These are phyloP conservation scores for Coemansia sp. DNA, from an alignment of 192 early-diverging fungal genomes.

Conservation along the genomic window DNA sequence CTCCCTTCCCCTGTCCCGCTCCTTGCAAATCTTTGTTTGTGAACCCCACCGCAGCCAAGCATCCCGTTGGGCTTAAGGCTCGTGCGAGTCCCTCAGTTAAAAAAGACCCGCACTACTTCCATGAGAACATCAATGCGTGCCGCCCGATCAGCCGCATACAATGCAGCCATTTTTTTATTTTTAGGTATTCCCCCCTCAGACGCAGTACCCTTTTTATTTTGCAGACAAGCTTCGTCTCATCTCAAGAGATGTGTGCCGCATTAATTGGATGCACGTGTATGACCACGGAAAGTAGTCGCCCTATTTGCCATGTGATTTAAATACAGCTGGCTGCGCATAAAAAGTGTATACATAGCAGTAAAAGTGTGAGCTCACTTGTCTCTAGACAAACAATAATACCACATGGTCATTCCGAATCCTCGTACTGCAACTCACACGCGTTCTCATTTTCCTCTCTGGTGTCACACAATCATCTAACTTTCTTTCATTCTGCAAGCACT, in stretches of 20 bases:
- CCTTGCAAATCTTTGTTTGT: constrained; percentile 7
- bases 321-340: not conserved
- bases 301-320: not conserved
- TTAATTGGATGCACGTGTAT: not conserved
- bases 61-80: not conserved
- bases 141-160: constrained; percentile 2
- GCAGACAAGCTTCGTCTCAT: not conserved
- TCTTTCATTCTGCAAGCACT: not conserved
- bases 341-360: not conserved
- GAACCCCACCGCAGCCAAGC: not conserved
- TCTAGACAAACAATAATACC: not conserved
- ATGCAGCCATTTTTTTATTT: not conserved
- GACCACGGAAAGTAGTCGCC: not conserved
- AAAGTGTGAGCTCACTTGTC: not conserved
- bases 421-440: not conserved
- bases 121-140: not conserved
- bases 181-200: not conserved
- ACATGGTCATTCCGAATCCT: constrained; percentile 1
- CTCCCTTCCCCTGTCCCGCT: not conserved
- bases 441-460: not conserved
- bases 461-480: not conserved
- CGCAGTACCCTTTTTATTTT: not conserved
- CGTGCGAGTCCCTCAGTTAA: not conserved
- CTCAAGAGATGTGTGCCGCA: not conserved
- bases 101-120: not conserved